These are phyloP conservation scores for Erodium moschatum DNA, from an alignment of 441 rosid species.

Conservation along the genomic window DNA sequence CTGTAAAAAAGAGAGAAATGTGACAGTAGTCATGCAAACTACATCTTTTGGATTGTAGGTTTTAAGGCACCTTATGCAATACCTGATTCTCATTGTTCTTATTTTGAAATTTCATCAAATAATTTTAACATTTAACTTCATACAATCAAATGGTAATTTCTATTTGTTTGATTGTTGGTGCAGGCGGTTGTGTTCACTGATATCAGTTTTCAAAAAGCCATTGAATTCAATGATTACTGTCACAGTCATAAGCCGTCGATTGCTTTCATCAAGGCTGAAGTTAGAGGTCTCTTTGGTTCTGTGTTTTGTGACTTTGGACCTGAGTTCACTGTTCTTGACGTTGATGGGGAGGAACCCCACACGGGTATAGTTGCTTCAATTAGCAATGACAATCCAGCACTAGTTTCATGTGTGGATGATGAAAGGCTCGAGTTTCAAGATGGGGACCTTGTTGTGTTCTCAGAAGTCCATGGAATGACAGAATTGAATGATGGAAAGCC, in stretches of 20 bases:
- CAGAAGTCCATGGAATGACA: slow-evolving; percentile 81
- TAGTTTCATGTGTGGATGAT: slow-evolving; percentile 79
- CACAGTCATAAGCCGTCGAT: slow-evolving; percentile 70
- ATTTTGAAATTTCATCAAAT: background rate
- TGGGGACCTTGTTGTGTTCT: slow-evolving; percentile 79
- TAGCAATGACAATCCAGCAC: slow-evolving; percentile 67
- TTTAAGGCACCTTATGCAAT: background rate
- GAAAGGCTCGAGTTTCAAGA: slow-evolving; percentile 91
- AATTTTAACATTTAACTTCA: background rate
- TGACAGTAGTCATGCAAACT: slow-evolving; percentile 5
- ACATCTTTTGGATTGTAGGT: background rate
- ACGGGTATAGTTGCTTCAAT: slow-evolving; percentile 84
- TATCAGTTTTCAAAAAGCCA: slow-evolving; percentile 51
- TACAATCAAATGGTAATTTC: slow-evolving; percentile 13
- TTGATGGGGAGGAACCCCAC: slow-evolving; percentile 85
- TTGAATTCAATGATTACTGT: slow-evolving; percentile 67
- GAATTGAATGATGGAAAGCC: slow-evolving; percentile 85
- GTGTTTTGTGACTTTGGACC: slow-evolving; percentile 90
- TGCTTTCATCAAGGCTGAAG: slow-evolving; percentile 69
- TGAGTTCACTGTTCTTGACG: slow-evolving; percentile 68
- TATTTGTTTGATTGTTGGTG: slow-evolving; percentile 21
- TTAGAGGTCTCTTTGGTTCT: slow-evolving; percentile 81
- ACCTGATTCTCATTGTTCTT: background rate
- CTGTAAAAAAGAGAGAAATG: background rate
- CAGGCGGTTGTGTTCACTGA: slow-evolving; percentile 86